A percentile compares a stretch with the other conserved stretches of the same genome.
phyloP scores from a whole-genome alignment of 163 green algal genomes.

The Chlorella variabilis region DNA sequence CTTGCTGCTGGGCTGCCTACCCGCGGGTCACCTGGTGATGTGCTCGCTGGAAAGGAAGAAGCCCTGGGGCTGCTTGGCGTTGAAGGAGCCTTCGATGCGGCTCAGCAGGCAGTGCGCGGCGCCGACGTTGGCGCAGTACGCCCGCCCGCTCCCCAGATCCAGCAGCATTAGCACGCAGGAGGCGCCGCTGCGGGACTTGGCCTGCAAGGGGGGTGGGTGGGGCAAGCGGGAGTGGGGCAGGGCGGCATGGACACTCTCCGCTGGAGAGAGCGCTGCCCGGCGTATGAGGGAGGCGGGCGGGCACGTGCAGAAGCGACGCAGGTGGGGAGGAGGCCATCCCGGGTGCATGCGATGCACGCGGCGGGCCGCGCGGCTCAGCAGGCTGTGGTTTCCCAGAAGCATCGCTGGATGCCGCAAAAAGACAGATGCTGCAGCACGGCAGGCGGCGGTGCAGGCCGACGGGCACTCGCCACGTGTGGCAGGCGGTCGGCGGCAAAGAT shows the following conservation, averaged over 20 bases:
- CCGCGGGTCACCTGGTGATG: slow-evolving; percentile 17
- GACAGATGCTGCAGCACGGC: background rate
- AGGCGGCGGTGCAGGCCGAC: background rate
- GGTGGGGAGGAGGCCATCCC: too few species aligned
- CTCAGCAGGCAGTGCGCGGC: slow-evolving; percentile 13
- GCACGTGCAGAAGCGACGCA: too few species aligned
- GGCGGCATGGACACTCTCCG: too few species aligned
- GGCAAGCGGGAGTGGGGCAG: too few species aligned
- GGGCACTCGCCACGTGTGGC: background rate
- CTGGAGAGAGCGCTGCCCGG: too few species aligned
- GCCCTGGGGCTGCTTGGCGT: slow-evolving; percentile 24
- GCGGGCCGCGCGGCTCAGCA: too few species aligned
- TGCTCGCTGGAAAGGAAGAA: slow-evolving; percentile 28
- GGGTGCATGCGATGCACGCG: too few species aligned
- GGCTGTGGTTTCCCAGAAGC: too few species aligned
- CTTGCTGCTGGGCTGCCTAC: too few species aligned
- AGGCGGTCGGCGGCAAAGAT: background rate
- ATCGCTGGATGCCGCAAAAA: background rate
- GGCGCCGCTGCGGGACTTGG: slow-evolving; percentile 25
- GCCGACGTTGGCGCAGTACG: slow-evolving; percentile 27
- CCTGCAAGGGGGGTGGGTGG: background rate
- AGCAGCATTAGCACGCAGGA: slow-evolving; percentile 6
- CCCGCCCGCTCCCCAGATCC: slow-evolving; percentile 14
- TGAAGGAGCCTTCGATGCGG: slow-evolving; percentile 36
- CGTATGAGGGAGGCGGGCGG: too few species aligned